phyloP scores from a whole-genome alignment of 768 basidiomycete species.

The Gelatoporia subvermispora region DNA sequence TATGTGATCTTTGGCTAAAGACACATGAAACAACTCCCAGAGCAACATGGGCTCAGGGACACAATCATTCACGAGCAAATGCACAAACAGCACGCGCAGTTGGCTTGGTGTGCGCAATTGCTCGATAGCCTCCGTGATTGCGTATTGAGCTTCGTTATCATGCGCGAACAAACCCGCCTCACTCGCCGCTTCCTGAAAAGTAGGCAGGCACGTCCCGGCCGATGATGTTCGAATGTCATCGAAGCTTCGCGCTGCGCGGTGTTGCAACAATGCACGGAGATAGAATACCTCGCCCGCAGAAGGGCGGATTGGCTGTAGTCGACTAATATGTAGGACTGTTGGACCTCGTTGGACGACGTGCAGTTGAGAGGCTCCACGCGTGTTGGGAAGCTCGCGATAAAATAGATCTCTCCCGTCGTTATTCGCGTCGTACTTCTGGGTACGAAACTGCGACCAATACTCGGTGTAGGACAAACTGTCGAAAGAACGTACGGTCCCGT shows the following conservation, averaged over 20 bases:
- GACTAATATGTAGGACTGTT: conserved; percentile 14
- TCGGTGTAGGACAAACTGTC: conserved; percentile 11
- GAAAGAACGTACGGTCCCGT: conserved; percentile 3
- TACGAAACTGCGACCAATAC: conserved; percentile 16
- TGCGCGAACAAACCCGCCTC: conserved; percentile 20
- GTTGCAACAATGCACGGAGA: conserved; percentile 23
- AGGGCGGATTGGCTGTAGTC: conserved; percentile 20
- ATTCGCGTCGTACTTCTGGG: conserved; percentile 1
- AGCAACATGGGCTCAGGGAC: conserved; percentile 10
- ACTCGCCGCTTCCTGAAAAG: conserved; percentile 11
- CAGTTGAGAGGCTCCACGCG: conserved; percentile 4
- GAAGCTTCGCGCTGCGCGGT: conserved; percentile 14
- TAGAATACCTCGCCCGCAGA: conserved; percentile 32
- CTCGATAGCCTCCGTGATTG: conserved; percentile 28
- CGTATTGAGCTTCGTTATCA: conserved; percentile 17
- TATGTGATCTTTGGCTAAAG: neutral
- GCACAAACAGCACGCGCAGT: conserved; percentile 30
- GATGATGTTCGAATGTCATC: conserved; percentile 3
- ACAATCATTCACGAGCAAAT: conserved; percentile 29
- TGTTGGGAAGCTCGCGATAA: conserved; percentile 6
- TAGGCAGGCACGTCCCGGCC: conserved; percentile 9
- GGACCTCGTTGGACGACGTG: conserved; percentile 12
- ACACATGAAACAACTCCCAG: conserved; percentile 12
- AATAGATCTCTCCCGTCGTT: neutral
- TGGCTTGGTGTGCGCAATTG: conserved; percentile 26